These are phyloP conservation scores for Choanephora cucurbitarum DNA, from an alignment of 371 early-diverging fungal genomes.

Conservation along the genomic window DNA sequence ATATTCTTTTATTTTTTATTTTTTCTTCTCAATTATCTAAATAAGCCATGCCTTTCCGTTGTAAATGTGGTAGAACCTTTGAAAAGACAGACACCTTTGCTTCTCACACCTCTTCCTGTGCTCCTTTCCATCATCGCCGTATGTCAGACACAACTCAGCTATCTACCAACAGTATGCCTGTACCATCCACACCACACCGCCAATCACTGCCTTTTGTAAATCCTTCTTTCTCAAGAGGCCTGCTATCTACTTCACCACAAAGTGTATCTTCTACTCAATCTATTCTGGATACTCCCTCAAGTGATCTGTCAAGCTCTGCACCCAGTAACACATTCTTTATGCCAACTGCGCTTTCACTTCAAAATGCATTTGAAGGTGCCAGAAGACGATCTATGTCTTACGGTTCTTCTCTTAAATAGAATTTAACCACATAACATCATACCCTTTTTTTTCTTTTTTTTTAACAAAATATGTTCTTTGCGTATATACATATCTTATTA, in stretches of 20 bases:
- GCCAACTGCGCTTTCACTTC: slow-evolving; percentile 52
- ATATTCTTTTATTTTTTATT: slow-evolving; percentile 8
- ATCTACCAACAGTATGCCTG: slow-evolving; percentile 11
- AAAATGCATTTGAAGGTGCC: slow-evolving; percentile 54
- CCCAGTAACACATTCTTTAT: slow-evolving; percentile 32
- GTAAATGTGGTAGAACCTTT: slow-evolving; percentile 58
- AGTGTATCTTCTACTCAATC: slow-evolving; percentile 24
- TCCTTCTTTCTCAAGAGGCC: slow-evolving; percentile 20
- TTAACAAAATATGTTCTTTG: too few relatives aligned
- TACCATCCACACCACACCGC: slow-evolving; percentile 13
- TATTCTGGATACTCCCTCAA: slow-evolving; percentile 4
- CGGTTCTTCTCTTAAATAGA: slow-evolving; percentile 6
- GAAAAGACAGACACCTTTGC: slow-evolving; percentile 56
- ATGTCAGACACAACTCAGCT: slow-evolving; percentile 41
- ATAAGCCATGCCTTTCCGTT: slow-evolving; percentile 52
- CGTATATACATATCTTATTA: too few relatives aligned
- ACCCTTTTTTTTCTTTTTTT: too few relatives aligned
- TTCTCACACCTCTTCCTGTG: slow-evolving; percentile 50
- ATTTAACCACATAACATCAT: too few relatives aligned
- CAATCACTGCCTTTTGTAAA: slow-evolving; percentile 29
- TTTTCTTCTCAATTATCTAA: slow-evolving; percentile 14
- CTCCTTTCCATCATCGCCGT: slow-evolving; percentile 50
- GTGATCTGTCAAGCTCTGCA: slow-evolving; percentile 19
- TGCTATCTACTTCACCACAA: slow-evolving; percentile 29
- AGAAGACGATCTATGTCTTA: slow-evolving; percentile 56